Evolutionary conservation across 1,139 yeast species (phyloP).

Genomic region (Suhomyces choctaworum): DNA sequence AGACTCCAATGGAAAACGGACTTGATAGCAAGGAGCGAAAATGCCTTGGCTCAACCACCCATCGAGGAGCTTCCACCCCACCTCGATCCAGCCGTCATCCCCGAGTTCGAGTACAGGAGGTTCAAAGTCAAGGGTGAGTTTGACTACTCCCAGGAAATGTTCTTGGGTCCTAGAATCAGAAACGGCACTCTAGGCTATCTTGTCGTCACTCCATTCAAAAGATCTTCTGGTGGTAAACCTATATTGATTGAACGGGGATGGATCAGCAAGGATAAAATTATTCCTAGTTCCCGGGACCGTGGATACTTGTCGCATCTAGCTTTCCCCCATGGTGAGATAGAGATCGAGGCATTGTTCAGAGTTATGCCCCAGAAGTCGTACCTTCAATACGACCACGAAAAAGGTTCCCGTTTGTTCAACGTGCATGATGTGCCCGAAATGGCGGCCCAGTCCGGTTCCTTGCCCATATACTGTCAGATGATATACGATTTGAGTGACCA

Average conservation of each 20-base stretch:
- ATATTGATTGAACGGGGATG: constrained; percentile 90
- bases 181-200: constrained; percentile 79
- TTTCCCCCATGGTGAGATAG: constrained; percentile 72
- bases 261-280: constrained; percentile 72
- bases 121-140: constrained; percentile 74
- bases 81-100: constrained; percentile 54
- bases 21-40: constrained; percentile 79
- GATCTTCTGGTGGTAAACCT: constrained; percentile 70
- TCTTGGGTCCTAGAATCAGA: constrained; percentile 84
- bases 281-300: constrained; percentile 56
- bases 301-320: constrained; percentile 62
- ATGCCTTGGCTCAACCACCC: constrained; percentile 72
- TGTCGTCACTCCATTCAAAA: constrained; percentile 77
- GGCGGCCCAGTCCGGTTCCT: constrained; percentile 66
- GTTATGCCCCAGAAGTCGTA: constrained; percentile 67
- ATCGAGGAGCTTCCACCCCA: constrained; percentile 63
- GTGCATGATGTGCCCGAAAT: constrained; percentile 80
- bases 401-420: constrained; percentile 59
- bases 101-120: constrained; percentile 77
- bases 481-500: constrained; percentile 65
- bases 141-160: constrained; percentile 83
- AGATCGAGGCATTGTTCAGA: constrained; percentile 71
- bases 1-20: constrained; percentile 88
- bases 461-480: constrained; percentile 79
- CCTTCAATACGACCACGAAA: constrained; percentile 76